These are phyloP conservation scores for Lolium rigidum DNA, from an alignment of 176 grass and related monocot species.

Conservation along the genomic window DNA sequence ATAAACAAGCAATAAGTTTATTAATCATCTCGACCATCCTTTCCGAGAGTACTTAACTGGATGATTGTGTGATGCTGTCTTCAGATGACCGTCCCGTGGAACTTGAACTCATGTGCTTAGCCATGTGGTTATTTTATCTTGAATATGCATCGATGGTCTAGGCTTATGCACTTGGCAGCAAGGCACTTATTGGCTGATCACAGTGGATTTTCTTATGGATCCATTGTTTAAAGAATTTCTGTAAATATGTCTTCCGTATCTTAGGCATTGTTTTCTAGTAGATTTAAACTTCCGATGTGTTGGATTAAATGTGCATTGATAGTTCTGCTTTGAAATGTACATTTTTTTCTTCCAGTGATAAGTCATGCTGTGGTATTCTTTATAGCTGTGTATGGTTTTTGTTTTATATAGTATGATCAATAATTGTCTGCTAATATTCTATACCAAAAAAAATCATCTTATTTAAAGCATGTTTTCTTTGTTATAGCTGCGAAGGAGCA, in stretches of 20 bases:
- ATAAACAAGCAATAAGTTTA: slow-evolving; percentile 12
- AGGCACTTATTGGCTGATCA: background rate
- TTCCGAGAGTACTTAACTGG: slow-evolving; percentile 6
- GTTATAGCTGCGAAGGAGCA: slow-evolving; percentile 82
- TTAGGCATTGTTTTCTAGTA: slow-evolving; percentile 1
- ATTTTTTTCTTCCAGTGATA: background rate
- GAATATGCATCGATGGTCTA: slow-evolving; percentile 15
- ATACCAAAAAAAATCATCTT: background rate
- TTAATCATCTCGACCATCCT: slow-evolving; percentile 22
- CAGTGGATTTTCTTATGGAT: slow-evolving; percentile 24
- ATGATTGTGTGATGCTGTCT: background rate
- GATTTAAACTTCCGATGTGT: slow-evolving; percentile 14
- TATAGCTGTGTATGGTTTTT: too few relatives aligned
- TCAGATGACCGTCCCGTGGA: slow-evolving; percentile 5
- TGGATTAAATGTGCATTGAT: background rate
- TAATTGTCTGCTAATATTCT: slow-evolving; percentile 15
- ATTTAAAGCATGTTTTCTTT: slow-evolving; percentile 12
- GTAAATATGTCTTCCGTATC: slow-evolving; percentile 2
- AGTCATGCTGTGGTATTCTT: slow-evolving; percentile 20
- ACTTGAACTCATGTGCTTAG: background rate
- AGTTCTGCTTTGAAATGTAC: background rate
- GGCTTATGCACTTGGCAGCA: background rate
- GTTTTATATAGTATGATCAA: background rate
- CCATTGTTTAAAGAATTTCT: background rate
- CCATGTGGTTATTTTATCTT: slow-evolving; percentile 11